Base-by-base conservation (phyloP, 768 basidiomycete species). In the Mycena alexandri region DNA sequence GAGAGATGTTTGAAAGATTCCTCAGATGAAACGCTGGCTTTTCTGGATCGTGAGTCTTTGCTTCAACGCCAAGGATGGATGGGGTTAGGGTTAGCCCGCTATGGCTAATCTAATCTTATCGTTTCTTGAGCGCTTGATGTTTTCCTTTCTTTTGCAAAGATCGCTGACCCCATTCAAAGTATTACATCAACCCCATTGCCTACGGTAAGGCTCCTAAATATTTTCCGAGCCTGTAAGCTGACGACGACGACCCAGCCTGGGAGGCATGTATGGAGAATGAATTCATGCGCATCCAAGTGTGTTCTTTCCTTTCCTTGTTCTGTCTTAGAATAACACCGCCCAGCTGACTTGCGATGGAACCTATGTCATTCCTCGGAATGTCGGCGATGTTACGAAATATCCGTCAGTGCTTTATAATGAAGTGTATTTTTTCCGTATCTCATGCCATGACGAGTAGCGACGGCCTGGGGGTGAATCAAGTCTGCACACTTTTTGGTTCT, bases 221-320 rank as follows among this genome's bases (percentile, higher is more conserved):
- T 38, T 9, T 11, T 38, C 14, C 38, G 38, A 38, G 14, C 14
- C 38, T 38, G 14, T 38, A 38, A 2, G 38, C 10, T 38, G 38
- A 38, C 38, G 38, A 14, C 46, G 10, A n/a, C 46, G 10, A n/a
- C 61, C 24, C 62, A 89, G 89, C 88, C 0, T 95, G 92, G 85
- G 87, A 91, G 70, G 89, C 87, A 3, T 81, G 86, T 42, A 92
- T 96, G 89, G 89, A 92, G 78, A 96, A 96, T 76, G 95, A 97
- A 76, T 95, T 95, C 78, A 87, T 83, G 82, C 87, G 88, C 19
- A 87, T 89, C 41, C 76, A 85, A 21, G 91, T 91, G 74, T 71
- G 82, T 76, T n/a, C 24, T 46, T 25, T 63, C 71, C n/a, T n/a
- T 56, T n/a, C 61, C 14, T 70, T 53, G 33, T 41, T 14, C 42